Evolutionary conservation across 2,329 filamentous ascomycete genomes (phyloP).

Genomic region (Alternaria brassicicola): DNA sequence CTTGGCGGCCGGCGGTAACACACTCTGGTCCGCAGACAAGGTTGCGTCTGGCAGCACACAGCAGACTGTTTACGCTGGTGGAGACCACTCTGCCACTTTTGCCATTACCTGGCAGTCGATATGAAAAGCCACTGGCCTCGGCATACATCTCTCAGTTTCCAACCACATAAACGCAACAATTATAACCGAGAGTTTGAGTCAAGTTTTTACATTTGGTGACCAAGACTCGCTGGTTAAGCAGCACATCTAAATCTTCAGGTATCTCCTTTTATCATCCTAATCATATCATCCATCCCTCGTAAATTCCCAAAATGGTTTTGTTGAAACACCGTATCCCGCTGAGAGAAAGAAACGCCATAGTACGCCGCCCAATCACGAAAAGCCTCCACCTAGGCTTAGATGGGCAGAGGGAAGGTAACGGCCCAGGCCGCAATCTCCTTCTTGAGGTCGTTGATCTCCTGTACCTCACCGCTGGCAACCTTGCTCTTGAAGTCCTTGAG

Average conservation of each 20-base stretch:
- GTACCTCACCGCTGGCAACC: slow-evolving; percentile 77
- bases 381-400: slow-evolving; percentile 52
- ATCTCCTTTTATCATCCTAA: background rate
- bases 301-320: slow-evolving; percentile 25
- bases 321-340: slow-evolving; percentile 25
- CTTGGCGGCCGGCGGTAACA: slow-evolving; percentile 49
- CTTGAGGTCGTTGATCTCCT: slow-evolving; percentile 82
- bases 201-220: background rate
- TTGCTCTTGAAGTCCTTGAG: slow-evolving; percentile 99
- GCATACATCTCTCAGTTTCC: background rate
- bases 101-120: slow-evolving; percentile 48
- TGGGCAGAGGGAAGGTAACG: slow-evolving; percentile 87
- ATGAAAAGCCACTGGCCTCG: background rate
- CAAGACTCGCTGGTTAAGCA: background rate
- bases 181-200: background rate
- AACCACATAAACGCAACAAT: background rate
- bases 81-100: slow-evolving; percentile 41
- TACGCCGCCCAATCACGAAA: slow-evolving; percentile 19
- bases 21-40: slow-evolving; percentile 53
- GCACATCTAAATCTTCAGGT: background rate
- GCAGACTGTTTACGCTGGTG: slow-evolving; percentile 51
- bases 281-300: slow-evolving; percentile 14
- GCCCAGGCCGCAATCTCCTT: slow-evolving; percentile 92
- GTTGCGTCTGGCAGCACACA: slow-evolving; percentile 53
- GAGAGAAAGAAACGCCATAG: slow-evolving; percentile 18